Evolutionary conservation across 768 basidiomycete species (phyloP).

Genomic region (Panaeolus cyanescens): DNA sequence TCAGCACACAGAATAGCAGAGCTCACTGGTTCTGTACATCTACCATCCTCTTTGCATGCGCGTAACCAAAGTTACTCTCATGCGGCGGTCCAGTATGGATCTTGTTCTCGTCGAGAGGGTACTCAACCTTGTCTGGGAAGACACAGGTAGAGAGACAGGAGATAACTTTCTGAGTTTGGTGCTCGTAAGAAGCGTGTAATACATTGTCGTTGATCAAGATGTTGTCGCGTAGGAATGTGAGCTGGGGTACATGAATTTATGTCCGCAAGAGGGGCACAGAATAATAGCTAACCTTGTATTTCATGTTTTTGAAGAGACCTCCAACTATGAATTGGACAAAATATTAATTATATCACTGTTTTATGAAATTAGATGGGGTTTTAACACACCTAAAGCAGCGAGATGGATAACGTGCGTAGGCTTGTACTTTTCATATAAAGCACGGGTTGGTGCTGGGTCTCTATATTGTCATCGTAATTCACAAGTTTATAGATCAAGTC

Average conservation of each 20-base stretch:
- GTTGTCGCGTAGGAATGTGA: constrained; percentile 94
- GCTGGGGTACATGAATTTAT: constrained; percentile 37
- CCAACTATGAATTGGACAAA: constrained; percentile 59
- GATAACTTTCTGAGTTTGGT: constrained; percentile 74
- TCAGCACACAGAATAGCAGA: neutral
- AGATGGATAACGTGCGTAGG: constrained; percentile 97
- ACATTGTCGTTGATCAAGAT: constrained; percentile 95
- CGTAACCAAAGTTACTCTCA: constrained; percentile 94
- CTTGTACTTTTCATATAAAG: constrained; percentile 86
- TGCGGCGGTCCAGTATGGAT: constrained; percentile 94
- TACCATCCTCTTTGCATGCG: constrained; percentile 94
- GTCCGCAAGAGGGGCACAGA: neutral
- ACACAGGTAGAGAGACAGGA: constrained; percentile 98
- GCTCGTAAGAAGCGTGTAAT: constrained; percentile 70
- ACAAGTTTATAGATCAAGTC: no score
- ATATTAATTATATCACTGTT: neutral
- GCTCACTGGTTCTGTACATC: constrained; percentile 92
- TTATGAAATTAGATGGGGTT: neutral
- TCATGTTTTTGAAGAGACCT: constrained; percentile 95
- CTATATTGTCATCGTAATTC: constrained; percentile 38
- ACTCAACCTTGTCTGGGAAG: constrained; percentile 93
- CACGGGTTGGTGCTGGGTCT: constrained; percentile 66
- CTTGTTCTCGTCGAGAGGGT: constrained; percentile 91
- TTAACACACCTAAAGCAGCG: constrained; percentile 81
- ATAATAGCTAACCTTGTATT: constrained; percentile 81